Percentiles rank a stretch among this genome's conserved stretches.
These are phyloP conservation scores for Theileria parva DNA, from an alignment of 169 alveolate genomes.

Conservation along the genomic window DNA sequence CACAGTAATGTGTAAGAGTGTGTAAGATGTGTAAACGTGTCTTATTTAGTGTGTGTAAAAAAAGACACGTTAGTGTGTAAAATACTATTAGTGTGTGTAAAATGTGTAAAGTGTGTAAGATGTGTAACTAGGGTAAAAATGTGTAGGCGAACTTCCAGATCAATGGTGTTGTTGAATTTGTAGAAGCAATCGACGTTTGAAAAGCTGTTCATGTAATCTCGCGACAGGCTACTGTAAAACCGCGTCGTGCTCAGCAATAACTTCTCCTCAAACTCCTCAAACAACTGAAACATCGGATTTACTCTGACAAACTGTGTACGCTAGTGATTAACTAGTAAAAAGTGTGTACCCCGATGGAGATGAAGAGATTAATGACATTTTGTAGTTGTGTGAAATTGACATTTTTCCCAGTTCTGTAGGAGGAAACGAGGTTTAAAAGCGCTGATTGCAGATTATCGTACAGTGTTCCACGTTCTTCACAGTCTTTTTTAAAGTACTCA, in stretches of 20 bases:
- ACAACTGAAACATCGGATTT: slow-evolving; percentile 9
- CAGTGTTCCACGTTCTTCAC: slow-evolving; percentile 5
- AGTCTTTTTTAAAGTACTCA: slow-evolving; percentile 20
- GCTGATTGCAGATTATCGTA: slow-evolving; percentile 27
- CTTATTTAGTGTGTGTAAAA: too few relatives aligned
- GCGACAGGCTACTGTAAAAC: slow-evolving; percentile 18
- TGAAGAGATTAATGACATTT: slow-evolving; percentile 41
- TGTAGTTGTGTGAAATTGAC: slow-evolving; percentile 44
- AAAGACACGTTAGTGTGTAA: too few relatives aligned
- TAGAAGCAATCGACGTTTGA: slow-evolving; percentile 12
- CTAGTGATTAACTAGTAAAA: too few relatives aligned
- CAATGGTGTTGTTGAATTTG: slow-evolving; percentile 7
- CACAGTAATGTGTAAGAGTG: too few relatives aligned
- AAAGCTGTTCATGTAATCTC: slow-evolving; percentile 5
- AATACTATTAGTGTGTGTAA: too few relatives aligned
- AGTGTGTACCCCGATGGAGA: slow-evolving; percentile 31
- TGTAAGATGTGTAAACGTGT: too few relatives aligned
- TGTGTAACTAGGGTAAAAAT: not conserved
- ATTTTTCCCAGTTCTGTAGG: slow-evolving; percentile 24
- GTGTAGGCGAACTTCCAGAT: slow-evolving; percentile 56
- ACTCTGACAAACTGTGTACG: too few relatives aligned
- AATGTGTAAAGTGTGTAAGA: too few relatives aligned
- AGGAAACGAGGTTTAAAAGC: slow-evolving; percentile 11
- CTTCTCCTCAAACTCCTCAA: slow-evolving; percentile 34
- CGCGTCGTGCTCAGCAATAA: slow-evolving; percentile 30